Evolutionary conservation across 106 monocot genomes (phyloP).

Genomic region (Acanthochlamys bracteata): DNA sequence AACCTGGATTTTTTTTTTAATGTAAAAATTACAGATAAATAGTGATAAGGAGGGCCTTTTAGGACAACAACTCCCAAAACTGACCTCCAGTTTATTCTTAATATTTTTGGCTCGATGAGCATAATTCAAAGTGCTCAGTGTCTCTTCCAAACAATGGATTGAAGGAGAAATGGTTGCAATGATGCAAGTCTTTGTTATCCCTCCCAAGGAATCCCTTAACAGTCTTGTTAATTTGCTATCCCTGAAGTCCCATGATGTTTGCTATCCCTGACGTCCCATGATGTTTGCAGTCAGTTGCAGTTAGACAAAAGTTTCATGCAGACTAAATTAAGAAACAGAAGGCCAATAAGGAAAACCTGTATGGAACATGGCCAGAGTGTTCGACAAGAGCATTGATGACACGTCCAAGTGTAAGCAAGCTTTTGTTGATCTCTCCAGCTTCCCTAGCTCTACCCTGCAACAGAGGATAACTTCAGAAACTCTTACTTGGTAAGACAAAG

Average conservation of each 20-base stretch:
- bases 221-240: conserved; percentile 98
- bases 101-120: conserved; percentile 98
- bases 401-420: conserved; percentile 94
- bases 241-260: conserved; percentile 45
- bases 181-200: conserved; percentile 98
- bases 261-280: conserved; percentile 65
- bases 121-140: conserved; percentile 94
- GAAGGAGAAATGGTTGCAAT: conserved; percentile 96
- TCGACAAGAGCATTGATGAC: conserved; percentile 96
- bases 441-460: conserved; percentile 95
- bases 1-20: conserved; percentile 34
- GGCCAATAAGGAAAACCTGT: conserved; percentile 34
- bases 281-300: conserved; percentile 30
- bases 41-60: background rate
- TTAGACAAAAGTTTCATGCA: conserved; percentile 5
- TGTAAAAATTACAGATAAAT: background rate
- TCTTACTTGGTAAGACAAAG: background rate
- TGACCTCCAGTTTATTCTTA: conserved; percentile 96
- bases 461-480: background rate
- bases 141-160: conserved; percentile 91
- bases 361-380: conserved; percentile 94
- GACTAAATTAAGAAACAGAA: background rate
- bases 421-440: conserved; percentile 98
- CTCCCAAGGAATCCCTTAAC: conserved; percentile 94
- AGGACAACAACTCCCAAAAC: background rate